Evolutionary conservation across 148 eudicot species (phyloP).

Genomic region (Diospyros lotus): DNA sequence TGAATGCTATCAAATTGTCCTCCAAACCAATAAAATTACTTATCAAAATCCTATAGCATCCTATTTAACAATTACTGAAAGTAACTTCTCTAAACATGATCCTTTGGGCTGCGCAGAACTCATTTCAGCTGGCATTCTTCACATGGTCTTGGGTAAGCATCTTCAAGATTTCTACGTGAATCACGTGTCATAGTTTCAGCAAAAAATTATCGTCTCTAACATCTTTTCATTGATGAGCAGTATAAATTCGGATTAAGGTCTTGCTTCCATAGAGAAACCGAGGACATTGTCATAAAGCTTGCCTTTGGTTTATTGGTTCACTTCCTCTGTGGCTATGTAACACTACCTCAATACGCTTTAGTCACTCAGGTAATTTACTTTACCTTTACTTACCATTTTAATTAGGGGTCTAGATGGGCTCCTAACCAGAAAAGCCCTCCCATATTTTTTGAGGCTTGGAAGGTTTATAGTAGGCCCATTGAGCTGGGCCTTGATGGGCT

Average conservation of each 20-base stretch:
- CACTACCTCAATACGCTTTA: slow-evolving; percentile 41
- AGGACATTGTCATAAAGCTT: slow-evolving; percentile 27
- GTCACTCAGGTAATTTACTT: slow-evolving; percentile 31
- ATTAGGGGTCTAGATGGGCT: too few species aligned
- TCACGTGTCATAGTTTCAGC: background rate
- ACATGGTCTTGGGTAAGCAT: slow-evolving; percentile 38
- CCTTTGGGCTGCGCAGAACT: slow-evolving; percentile 28
- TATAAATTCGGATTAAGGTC: slow-evolving; percentile 32
- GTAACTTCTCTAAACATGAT: background rate
- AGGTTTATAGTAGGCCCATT: too few species aligned
- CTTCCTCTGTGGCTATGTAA: slow-evolving; percentile 41
- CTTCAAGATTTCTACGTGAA: background rate
- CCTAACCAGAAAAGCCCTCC: too few species aligned
- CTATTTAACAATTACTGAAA: too few species aligned
- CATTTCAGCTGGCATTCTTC: slow-evolving; percentile 46
- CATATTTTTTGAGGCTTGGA: too few species aligned
- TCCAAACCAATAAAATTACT: too few species aligned
- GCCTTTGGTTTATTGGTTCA: slow-evolving; percentile 26
- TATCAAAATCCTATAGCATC: too few species aligned
- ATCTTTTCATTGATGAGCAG: slow-evolving; percentile 16
- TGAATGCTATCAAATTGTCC: too few species aligned
- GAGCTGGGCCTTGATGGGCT: too few species aligned
- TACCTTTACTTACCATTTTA: too few species aligned
- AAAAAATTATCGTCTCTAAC: background rate
- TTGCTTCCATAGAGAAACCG: slow-evolving; percentile 35